phyloP scores from a whole-genome alignment of 225 moss, liverwort and hornwort species.

The Lunularia cruciata region DNA sequence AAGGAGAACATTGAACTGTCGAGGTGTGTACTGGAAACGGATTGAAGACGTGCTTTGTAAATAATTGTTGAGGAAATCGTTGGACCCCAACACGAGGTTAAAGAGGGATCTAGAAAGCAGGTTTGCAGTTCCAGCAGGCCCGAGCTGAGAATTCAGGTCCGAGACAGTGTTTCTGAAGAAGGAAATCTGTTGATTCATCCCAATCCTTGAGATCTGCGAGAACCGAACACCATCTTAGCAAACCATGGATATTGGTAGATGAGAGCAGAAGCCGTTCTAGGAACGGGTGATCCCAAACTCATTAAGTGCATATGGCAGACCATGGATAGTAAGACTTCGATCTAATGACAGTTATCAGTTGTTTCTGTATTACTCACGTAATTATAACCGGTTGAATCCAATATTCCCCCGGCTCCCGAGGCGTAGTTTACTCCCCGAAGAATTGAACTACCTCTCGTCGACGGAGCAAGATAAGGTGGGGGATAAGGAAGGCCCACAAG shows the following conservation, averaged over 20 bases:
- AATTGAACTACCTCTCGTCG: conserved; percentile 18
- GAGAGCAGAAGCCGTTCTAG: too few species aligned
- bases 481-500: conserved; percentile 22
- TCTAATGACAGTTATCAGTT: background rate
- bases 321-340: background rate
- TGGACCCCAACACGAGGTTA: conserved; percentile 59
- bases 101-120: conserved; percentile 45
- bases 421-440: conserved; percentile 36
- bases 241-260: too few species aligned
- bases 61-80: conserved; percentile 85
- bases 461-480: conserved; percentile 25
- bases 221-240: too few species aligned
- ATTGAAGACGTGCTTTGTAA: conserved; percentile 47
- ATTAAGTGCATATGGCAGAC: background rate
- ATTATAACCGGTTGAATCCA: conserved; percentile 35
- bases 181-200: conserved; percentile 46
- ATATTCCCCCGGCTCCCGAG: conserved; percentile 40
- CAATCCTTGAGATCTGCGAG: conserved; percentile 55
- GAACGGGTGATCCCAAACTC: background rate
- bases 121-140: conserved; percentile 28
- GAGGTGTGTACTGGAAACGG: conserved; percentile 39
- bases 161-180: conserved; percentile 39
- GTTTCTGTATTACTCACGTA: conserved; percentile 24
- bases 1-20: conserved; percentile 49
- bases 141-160: conserved; percentile 41